These are phyloP conservation scores for Eudorina sp. DNA, from an alignment of 139 green algal genomes.

Conservation along the genomic window DNA sequence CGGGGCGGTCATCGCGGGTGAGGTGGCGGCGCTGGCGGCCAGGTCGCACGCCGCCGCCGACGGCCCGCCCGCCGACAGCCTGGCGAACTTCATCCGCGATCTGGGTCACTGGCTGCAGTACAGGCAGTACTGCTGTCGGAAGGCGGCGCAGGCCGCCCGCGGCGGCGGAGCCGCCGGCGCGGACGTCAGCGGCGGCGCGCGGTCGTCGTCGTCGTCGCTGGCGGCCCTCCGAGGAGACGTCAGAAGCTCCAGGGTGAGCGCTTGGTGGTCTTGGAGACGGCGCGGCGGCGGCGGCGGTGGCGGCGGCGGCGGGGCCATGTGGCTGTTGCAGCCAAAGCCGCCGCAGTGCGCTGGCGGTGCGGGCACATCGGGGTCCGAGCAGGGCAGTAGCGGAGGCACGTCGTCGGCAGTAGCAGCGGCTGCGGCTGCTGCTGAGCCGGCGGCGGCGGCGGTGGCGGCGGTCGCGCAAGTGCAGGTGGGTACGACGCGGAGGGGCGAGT, in stretches of 20 bases:
- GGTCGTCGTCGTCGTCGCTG: conserved; percentile 7
- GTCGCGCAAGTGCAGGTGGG: not conserved
- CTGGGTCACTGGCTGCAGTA: conserved; percentile 39
- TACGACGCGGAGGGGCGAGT: not conserved
- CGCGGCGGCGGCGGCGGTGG: not conserved
- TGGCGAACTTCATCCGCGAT: not conserved
- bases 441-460: no score
- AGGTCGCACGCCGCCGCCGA: not conserved
- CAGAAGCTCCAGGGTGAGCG: no score
- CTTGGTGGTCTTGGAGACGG: not conserved
- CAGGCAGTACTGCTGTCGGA: not conserved
- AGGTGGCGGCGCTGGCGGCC: conserved; percentile 18
- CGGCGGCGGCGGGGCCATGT: not conserved
- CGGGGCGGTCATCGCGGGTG: not conserved
- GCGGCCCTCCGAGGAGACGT: no score
- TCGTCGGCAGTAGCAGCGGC: not conserved
- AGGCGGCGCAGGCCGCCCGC: not conserved
- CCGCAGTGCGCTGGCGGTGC: not conserved
- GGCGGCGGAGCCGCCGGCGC: not conserved
- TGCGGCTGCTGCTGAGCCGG: not conserved
- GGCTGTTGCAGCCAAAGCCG: not conserved
- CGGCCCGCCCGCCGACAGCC: not conserved
- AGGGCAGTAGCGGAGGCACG: not conserved
- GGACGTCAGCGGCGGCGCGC: not conserved
- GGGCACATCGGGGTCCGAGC: not conserved